Evolutionary conservation across 768 basidiomycete species (phyloP).

Genomic region (Rhizopogon salebrosus): DNA sequence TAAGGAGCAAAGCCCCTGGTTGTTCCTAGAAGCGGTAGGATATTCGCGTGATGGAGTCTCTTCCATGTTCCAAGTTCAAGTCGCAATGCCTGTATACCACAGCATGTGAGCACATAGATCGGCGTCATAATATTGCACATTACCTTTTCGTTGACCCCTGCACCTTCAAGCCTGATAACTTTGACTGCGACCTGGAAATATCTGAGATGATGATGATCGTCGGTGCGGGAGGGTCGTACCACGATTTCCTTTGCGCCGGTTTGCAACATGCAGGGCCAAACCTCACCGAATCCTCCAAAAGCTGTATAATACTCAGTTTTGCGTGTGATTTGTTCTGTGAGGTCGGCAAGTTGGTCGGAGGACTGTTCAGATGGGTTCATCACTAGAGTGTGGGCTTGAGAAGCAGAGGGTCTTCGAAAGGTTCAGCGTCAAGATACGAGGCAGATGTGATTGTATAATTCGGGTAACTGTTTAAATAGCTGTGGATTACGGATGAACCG

Average conservation of each 20-base stretch:
- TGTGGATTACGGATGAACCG: background rate
- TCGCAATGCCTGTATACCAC: slow-evolving; percentile 12
- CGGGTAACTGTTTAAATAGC: background rate
- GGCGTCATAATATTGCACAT: background rate
- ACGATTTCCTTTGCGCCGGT: background rate
- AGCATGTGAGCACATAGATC: background rate
- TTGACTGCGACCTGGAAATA: slow-evolving; percentile 3
- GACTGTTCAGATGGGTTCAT: background rate
- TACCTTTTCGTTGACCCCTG: background rate
- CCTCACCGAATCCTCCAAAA: slow-evolving; percentile 1
- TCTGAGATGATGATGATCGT: background rate
- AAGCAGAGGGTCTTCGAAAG: background rate
- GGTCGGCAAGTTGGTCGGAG: background rate
- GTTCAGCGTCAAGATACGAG: background rate
- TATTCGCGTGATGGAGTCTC: slow-evolving; percentile 16
- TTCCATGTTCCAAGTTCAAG: slow-evolving; percentile 24
- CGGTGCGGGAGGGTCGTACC: background rate
- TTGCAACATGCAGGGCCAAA: background rate
- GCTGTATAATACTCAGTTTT: background rate
- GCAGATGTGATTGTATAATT: background rate
- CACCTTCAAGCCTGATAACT: background rate
- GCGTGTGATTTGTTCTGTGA: background rate
- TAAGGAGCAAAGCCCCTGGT: slow-evolving; percentile 25
- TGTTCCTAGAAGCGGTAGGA: slow-evolving; percentile 26
- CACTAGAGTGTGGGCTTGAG: background rate